phyloP scores from a whole-genome alignment of 106 monocot species.

The Cymbidium sinense region DNA sequence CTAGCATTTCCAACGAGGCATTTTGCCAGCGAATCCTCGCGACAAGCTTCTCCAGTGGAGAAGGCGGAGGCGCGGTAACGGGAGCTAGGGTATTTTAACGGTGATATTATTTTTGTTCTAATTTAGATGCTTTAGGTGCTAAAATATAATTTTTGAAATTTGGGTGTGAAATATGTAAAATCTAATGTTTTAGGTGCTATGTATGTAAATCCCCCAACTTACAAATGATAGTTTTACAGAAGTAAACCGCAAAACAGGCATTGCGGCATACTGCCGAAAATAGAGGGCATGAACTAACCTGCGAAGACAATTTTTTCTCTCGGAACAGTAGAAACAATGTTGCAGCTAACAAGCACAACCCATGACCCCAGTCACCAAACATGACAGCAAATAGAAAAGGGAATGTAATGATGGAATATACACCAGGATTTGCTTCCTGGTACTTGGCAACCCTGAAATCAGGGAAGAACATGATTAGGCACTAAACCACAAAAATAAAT shows the following conservation, averaged over 20 bases:
- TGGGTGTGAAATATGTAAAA: too few relatives aligned
- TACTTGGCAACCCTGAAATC: slow-evolving; percentile 80
- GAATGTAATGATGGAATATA: slow-evolving; percentile 87
- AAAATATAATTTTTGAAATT: too few relatives aligned
- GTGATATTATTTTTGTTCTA: too few relatives aligned
- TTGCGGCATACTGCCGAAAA: neutral
- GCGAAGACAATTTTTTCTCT: slow-evolving; percentile 84
- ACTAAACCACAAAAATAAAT: neutral
- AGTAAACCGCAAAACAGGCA: neutral
- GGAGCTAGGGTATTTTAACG: too few relatives aligned
- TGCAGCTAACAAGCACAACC: slow-evolving; percentile 70
- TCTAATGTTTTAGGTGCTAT: too few relatives aligned
- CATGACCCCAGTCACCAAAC: slow-evolving; percentile 99
- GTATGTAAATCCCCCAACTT: too few relatives aligned
- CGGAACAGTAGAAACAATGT: slow-evolving; percentile 57
- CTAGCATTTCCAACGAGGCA: too few relatives aligned
- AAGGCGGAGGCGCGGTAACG: too few relatives aligned
- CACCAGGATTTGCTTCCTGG: slow-evolving; percentile 98
- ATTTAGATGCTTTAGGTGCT: too few relatives aligned
- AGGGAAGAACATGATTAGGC: neutral
- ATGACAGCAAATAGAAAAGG: slow-evolving; percentile 99
- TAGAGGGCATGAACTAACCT: slow-evolving; percentile 36
- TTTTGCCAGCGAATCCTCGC: too few relatives aligned
- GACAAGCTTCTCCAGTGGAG: too few relatives aligned
- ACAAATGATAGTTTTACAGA: neutral